A percentile compares a stretch with the other conserved stretches of the same genome.
Conservation (phyloP, 169 alveolate species). For the Cytauxzoon felis region DNA sequence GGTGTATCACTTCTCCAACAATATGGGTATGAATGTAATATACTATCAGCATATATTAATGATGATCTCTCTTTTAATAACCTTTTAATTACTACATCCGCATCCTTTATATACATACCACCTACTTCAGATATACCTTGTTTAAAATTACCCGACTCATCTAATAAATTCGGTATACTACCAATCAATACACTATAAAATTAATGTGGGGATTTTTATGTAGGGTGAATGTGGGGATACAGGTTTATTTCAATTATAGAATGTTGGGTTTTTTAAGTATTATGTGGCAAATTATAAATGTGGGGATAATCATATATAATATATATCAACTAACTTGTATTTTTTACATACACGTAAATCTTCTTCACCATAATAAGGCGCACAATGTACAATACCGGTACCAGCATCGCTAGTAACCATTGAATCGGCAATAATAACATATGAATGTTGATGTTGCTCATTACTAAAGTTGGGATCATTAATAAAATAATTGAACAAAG, state of each 20-base stretch:
- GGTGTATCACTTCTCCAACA: constrained; percentile 99
- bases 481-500: constrained; percentile 79
- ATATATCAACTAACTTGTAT: constrained; percentile 25
- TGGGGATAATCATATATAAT: too few species aligned
- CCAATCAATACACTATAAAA: constrained; percentile 23
- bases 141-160: constrained; percentile 86
- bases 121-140: constrained; percentile 76
- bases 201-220: too few species aligned
- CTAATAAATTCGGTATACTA: constrained; percentile 88
- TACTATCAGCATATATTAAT: constrained; percentile 76
- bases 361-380: constrained; percentile 96
- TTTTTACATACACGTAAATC: constrained; percentile 84
- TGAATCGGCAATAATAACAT: constrained; percentile 80
- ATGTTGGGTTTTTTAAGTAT: too few species aligned
- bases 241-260: too few species aligned
- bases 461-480: constrained; percentile 69
- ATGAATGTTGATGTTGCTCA: constrained; percentile 64
- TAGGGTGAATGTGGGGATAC: too few species aligned
- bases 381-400: constrained; percentile 97
- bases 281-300: too few species aligned
- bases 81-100: constrained; percentile 90
- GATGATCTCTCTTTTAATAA: constrained; percentile 80
- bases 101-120: constrained; percentile 92
- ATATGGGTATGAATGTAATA: constrained; percentile 94
- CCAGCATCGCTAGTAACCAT: constrained; percentile 91